Conservation (phyloP, 768 basidiomycete species). For the Ramaria sp. region DNA sequence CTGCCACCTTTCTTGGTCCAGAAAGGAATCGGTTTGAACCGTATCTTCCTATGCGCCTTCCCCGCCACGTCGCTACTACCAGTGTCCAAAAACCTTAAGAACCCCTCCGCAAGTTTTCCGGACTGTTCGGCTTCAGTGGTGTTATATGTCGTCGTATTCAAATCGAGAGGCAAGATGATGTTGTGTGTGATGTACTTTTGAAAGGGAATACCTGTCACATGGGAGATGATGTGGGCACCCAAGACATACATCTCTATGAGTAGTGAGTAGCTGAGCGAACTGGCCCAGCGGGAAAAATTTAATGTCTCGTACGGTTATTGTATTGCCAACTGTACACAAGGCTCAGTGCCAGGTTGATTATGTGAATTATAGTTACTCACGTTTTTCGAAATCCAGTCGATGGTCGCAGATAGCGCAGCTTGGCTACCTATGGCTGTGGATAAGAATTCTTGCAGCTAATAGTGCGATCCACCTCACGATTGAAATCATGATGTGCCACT, state of each 20-base stretch:
- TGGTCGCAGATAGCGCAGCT: constrained; percentile 21
- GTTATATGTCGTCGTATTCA: constrained; percentile 31
- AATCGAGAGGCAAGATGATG: constrained; percentile 29
- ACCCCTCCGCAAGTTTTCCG: constrained; percentile 15
- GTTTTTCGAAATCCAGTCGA: constrained; percentile 26
- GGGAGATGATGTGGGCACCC: constrained; percentile 23
- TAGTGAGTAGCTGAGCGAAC: not conserved
- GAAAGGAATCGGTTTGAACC: constrained; percentile 17
- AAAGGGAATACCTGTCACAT: constrained; percentile 24
- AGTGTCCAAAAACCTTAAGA: constrained; percentile 18
- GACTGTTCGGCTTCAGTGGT: constrained; percentile 20
- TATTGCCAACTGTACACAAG: not conserved
- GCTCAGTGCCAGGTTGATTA: not conserved
- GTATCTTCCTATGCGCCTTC: constrained; percentile 12
- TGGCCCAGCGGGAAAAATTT: not conserved
- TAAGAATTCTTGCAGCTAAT: not conserved
- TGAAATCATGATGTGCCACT: not conserved
- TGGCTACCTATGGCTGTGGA: not conserved
- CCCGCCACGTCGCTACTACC: constrained; percentile 22
- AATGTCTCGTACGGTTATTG: not conserved
- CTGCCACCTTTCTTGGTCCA: constrained; percentile 19
- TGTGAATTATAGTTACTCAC: constrained; percentile 16
- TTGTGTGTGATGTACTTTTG: constrained; percentile 30
- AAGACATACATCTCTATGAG: constrained; percentile 29
- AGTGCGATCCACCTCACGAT: not conserved